Base-by-base conservation (phyloP, 1,139 yeast species). In the Debaryomyces subglobosus region DNA sequence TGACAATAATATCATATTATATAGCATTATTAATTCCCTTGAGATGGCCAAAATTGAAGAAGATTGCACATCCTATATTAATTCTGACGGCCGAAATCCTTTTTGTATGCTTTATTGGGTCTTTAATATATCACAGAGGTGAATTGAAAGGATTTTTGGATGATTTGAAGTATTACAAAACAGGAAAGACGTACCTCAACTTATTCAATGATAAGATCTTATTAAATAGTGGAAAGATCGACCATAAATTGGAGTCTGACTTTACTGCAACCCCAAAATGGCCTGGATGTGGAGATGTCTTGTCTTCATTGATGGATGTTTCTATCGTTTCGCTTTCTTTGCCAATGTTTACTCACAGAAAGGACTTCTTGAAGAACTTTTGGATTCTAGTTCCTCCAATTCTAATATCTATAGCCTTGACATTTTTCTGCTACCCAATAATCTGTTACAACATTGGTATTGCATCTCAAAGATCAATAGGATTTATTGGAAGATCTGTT, bases 241-340 rank as follows among this genome's bases (percentile, higher is more conserved):
- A 45, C 20, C 32, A 43, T 3, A 38, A 46, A 4, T 51, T 57
- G 4, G 39, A 42, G 1, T 47, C 58, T 5, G 66, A 70, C 48
- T 62, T 56, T 18, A 72, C 79, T 0, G 62, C 68, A 3, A 69
- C 74, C 8, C 77, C 78, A 1, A 66, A 67, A 36, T 78, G 84
- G 79, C 95, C 96, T 0, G 96, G 96, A 0, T 89, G 94, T 36
- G 96, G 96, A 1, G 96, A 88, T 60, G 72, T 88, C 10, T 73
- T 88, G 36, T 67, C 85, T 7, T 80, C 91, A 0, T 63, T 88
- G 52, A 83, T 88, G 85, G 95, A 87, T 57, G 78, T 86, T 4
- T 81, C 90, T 3, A 88, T 88, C 65, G 91, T 87, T 1, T 81
- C 92, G 1, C 71, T 88, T 43, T 82, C 92, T 20, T 69, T 88